Percentiles rank a stretch among this genome's conserved stretches.
Conservation (phyloP, 2,329 filamentous ascomycete species). For the Fusarium sp. region DNA sequence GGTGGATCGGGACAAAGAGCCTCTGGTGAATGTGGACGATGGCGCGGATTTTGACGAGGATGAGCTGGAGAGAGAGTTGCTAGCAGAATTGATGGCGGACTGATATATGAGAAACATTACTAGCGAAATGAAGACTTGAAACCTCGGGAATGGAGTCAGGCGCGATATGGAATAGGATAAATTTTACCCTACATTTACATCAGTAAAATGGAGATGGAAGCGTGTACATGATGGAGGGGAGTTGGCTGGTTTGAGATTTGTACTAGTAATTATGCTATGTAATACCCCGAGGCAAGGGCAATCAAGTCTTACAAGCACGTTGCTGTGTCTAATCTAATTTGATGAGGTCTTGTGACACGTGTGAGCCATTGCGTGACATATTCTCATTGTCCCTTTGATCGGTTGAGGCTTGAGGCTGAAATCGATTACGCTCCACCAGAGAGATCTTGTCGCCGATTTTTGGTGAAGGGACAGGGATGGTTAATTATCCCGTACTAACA, state of each 20-base stretch:
- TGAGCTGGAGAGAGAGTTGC: conserved; percentile 70
- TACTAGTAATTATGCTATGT: neutral
- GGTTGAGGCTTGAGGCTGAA: neutral
- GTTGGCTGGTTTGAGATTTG: conserved; percentile 1
- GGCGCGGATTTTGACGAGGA: conserved; percentile 59
- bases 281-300: conserved; percentile 26
- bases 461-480: neutral
- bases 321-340: neutral
- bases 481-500: conserved; percentile 24
- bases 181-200: neutral
- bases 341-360: neutral
- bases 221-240: conserved; percentile 10
- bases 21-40: conserved; percentile 41
- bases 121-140: conserved; percentile 47
- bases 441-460: conserved; percentile 1
- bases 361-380: neutral
- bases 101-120: conserved; percentile 60
- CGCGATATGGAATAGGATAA: neutral
- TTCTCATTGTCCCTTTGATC: neutral
- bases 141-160: conserved; percentile 1
- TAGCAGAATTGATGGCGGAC: conserved; percentile 65
- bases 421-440: neutral
- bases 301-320: conserved; percentile 13
- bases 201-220: conserved; percentile 17
- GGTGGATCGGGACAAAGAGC: conserved; percentile 43